Conservation (phyloP, 768 basidiomycete species). For the Xerocomus brunneocitrinus region DNA sequence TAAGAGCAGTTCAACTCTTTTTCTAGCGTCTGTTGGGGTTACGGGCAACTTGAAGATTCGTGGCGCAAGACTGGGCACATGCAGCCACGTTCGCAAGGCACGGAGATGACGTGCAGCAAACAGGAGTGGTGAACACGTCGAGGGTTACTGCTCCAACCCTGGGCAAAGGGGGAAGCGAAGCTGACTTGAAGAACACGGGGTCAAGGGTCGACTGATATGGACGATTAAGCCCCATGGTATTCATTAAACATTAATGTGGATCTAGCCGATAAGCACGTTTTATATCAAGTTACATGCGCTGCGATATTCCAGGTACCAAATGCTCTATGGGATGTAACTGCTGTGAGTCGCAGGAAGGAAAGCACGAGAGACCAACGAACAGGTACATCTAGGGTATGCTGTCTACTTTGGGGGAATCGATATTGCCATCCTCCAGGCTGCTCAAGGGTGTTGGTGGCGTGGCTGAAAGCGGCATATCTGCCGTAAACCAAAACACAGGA, state of each 20-base stretch:
- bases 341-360: conserved; percentile 3
- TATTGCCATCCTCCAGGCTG: background rate
- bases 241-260: background rate
- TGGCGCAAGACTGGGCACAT: conserved; percentile 11
- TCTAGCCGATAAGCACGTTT: background rate
- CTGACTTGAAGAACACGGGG: conserved; percentile 17
- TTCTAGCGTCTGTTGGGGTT: conserved; percentile 29
- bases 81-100: conserved; percentile 14
- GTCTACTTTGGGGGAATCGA: background rate
- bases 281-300: conserved; percentile 1
- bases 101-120: conserved; percentile 9
- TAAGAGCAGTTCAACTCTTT: conserved; percentile 17
- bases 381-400: background rate
- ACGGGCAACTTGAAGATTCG: conserved; percentile 23
- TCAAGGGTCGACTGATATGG: conserved; percentile 22
- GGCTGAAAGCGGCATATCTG: conserved; percentile 1
- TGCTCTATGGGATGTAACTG: background rate
- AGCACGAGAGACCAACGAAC: conserved; percentile 4
- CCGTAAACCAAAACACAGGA: conserved; percentile 42
- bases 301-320: background rate
- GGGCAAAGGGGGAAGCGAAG: conserved; percentile 27
- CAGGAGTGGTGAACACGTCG: background rate
- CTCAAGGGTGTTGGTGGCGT: background rate
- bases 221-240: conserved; percentile 12
- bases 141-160: conserved; percentile 17